Base-by-base conservation (phyloP, 306 rosid species). In the Corylus heterophylla region DNA sequence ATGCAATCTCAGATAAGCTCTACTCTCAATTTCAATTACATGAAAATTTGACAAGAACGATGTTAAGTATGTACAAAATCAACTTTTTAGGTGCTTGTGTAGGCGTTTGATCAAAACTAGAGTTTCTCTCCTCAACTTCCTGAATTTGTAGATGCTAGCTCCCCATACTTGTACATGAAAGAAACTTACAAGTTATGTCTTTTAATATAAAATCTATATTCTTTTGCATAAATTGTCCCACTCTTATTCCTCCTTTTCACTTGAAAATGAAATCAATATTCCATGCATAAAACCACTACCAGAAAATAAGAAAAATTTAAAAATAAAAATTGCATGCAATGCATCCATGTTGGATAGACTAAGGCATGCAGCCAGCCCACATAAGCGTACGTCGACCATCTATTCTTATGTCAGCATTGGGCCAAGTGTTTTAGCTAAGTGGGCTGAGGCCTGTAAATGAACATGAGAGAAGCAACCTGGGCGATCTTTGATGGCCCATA, bases 41-140 rank as follows among this genome's bases (percentile, higher is more conserved):
- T 22, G 27, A 8, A 74, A 56, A 56, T 22, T 10, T 5, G 69
- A 56, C n/a, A 14, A 18, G 12, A 58, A 9, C 14, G 7, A 39
- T 4, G 71, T 66, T 39, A 27, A 22, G 13, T 25, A 44, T 12
- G 6, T 74, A 42, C 22, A 74, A 25, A 74, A 44, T 63, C 42
- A 22, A 44, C 54, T 58, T 31, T 83, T 80, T 14, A 82, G 83
- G 35, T 81, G 69, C 29, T 68, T 83, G 62, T 81, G 81, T 74
- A 75, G 84, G 75, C 66, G 78, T 79, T 81, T 83, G 64, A 83
- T 83, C 54, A 86, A 75, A 80, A 83, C 68, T 22, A 74, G 89
- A 83, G 85, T 83, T 80, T 45, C 83, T 6, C 78, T 78, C 58
- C 87, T 86, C 52, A 83, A 86, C 67, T 77, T 80, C 58, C 85